Base-by-base conservation (phyloP, 1,284 basidiomycete species). In the Trichosporon faecale region DNA sequence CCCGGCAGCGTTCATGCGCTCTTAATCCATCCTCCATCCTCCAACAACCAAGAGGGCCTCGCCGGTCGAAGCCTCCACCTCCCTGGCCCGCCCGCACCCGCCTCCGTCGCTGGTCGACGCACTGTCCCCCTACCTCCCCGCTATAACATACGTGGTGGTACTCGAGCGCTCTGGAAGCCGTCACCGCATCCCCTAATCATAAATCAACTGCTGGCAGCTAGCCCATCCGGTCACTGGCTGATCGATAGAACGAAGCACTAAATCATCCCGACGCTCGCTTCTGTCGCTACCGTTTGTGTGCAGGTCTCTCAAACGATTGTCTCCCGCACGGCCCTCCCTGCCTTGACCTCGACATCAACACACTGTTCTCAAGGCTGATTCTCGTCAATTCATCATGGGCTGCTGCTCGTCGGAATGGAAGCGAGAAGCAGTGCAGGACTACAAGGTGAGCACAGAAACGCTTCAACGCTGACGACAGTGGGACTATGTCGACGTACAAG, bases 391-490 rank as follows among this genome's bases (percentile, higher is more conserved):
- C 57, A 31, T 8, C 57, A 61, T 61, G 57, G 57, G 57, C 81
- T 86, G 70, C 44, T 71, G 85, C 86, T 87, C 80, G 72, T 90
- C 91, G 78, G 79, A 85, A 70, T 98, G 95, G 95, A 98, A 99
- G 86, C 89, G 96, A 80, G 96, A 98, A 86, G 89, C 92, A 77
- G 95, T 99, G 61, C 93, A 92, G 70, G 96, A 98, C 85, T 96
- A 98, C 85, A 99, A 98, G 88, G 95, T 94, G 73, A 66, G 86
- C 72, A 70, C 55, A 65, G 57, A 1, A 21, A 8, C 27, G 14
- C 16, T n/a, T 74, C 66, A 72, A 70, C 40, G 29, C 70, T 71
- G n/a, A 69, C 66, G 23, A 23, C 75, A 98, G 95, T 98, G 98
- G 81, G 96, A 99, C 86, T 98, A 98, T 82, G 89, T 99, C 81